Evolutionary conservation across 73 alveolate genomes (phyloP).

Genomic region (Paramecium caudatum): DNA sequence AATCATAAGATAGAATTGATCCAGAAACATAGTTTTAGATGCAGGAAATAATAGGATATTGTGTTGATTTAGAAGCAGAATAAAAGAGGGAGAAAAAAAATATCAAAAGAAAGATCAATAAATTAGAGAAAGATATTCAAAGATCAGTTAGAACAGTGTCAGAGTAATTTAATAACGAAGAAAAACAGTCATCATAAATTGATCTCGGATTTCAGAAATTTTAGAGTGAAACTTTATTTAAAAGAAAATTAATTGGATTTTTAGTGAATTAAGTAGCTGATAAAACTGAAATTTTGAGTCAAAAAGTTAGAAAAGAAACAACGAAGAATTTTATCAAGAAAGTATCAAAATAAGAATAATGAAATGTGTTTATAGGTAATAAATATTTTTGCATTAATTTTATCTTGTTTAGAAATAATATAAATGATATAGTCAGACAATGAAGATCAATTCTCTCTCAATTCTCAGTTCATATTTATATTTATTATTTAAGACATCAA

Average conservation of each 20-base stretch:
- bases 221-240: conserved; percentile 26
- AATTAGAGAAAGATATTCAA: not conserved
- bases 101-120: conserved; percentile 6
- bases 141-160: conserved; percentile 42
- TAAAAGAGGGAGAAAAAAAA: not conserved
- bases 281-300: conserved; percentile 33
- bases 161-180: not conserved
- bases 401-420: conserved; percentile 8
- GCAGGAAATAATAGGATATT: conserved; percentile 17
- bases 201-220: conserved; percentile 43
- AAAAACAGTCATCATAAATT: not conserved
- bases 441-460: conserved; percentile 46
- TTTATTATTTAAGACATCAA: conserved; percentile 32
- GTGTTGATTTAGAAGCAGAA: conserved; percentile 31
- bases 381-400: conserved; percentile 25
- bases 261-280: conserved; percentile 15
- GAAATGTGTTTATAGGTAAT: not conserved
- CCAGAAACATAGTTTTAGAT: not conserved
- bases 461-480: conserved; percentile 33
- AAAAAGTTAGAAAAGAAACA: conserved; percentile 24
- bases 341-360: not conserved
- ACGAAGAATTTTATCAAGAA: conserved; percentile 6
- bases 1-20: conserved; percentile 2
- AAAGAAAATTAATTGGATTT: conserved; percentile 26
- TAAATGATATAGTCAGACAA: conserved; percentile 30